Percentiles rank a stretch among this genome's conserved stretches.
phyloP scores from a whole-genome alignment of 768 basidiomycete genomes.

The Naganishia randhawae region DNA sequence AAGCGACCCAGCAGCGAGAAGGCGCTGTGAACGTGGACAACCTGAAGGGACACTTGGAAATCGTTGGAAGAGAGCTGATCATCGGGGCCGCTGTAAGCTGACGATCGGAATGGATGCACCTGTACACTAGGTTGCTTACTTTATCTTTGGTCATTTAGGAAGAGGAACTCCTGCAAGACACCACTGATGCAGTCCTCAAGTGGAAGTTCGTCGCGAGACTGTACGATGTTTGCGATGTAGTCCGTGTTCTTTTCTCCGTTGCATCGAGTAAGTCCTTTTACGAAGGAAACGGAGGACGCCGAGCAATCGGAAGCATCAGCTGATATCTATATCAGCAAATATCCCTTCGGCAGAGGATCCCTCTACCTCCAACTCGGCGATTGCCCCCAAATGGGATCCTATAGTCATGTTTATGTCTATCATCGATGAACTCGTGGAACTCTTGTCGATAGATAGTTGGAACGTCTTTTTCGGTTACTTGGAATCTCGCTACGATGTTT shows the following conservation, averaged over 20 bases:
- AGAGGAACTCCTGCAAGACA: neutral
- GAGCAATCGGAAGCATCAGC: neutral
- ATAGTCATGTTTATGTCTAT: slow-evolving; percentile 17
- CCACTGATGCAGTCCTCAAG: neutral
- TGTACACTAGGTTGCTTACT: neutral
- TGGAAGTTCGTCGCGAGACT: slow-evolving; percentile 7
- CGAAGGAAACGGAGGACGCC: too few relatives aligned
- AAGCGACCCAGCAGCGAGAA: too few relatives aligned
- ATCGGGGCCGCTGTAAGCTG: neutral
- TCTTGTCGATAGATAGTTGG: slow-evolving; percentile 18
- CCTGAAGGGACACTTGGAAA: slow-evolving; percentile 2
- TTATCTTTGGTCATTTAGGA: neutral
- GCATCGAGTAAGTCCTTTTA: slow-evolving; percentile 14
- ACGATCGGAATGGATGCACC: neutral
- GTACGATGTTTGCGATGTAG: slow-evolving; percentile 14
- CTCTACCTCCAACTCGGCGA: neutral
- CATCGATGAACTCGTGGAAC: slow-evolving; percentile 19
- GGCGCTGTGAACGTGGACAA: neutral
- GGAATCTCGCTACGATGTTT: slow-evolving; percentile 1
- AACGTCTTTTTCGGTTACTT: slow-evolving; percentile 12
- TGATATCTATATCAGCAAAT: neutral
- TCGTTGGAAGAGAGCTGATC: slow-evolving; percentile 10
- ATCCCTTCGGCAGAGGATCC: neutral
- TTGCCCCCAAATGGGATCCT: slow-evolving; percentile 10
- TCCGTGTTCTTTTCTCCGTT: slow-evolving; percentile 3